These are phyloP conservation scores for Gossypium bickii DNA, from an alignment of 345 rosid genomes.

Conservation along the genomic window DNA sequence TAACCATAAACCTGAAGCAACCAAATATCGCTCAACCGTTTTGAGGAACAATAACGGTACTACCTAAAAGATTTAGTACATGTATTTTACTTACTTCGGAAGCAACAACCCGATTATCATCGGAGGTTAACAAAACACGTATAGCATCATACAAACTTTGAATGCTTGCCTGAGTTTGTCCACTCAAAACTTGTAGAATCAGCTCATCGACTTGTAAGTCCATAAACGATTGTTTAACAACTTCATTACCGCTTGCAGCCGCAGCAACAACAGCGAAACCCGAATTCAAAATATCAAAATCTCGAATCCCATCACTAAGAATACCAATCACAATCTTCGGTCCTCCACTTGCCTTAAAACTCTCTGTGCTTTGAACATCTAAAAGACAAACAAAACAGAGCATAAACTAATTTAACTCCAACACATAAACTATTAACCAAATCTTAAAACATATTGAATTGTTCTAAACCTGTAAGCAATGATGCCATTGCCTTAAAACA, in stretches of 20 bases:
- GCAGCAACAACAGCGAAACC: conserved; percentile 71
- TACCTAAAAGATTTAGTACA: background rate
- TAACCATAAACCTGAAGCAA: conserved; percentile 81
- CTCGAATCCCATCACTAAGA: conserved; percentile 40
- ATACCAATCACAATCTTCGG: conserved; percentile 48
- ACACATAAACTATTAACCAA: background rate
- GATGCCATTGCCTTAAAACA: conserved; percentile 52
- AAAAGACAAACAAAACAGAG: conserved; percentile 15
- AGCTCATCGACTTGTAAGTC: conserved; percentile 75
- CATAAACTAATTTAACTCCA: background rate
- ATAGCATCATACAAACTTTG: conserved; percentile 68
- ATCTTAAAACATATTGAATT: background rate
- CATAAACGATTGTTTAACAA: conserved; percentile 74
- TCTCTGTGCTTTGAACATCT: conserved; percentile 73
- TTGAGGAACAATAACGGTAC: background rate
- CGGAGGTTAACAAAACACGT: conserved; percentile 68
- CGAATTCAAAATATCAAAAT: conserved; percentile 42
- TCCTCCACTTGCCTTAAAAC: conserved; percentile 51
- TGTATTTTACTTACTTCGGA: conserved; percentile 60
- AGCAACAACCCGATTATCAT: conserved; percentile 92
- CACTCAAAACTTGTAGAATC: conserved; percentile 52
- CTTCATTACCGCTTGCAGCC: conserved; percentile 80
- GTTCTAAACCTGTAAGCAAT: conserved; percentile 56
- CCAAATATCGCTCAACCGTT: background rate
- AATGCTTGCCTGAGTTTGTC: conserved; percentile 35